Conservation (phyloP, 2,329 filamentous ascomycete species). For the Chaetomiaceae sp. region DNA sequence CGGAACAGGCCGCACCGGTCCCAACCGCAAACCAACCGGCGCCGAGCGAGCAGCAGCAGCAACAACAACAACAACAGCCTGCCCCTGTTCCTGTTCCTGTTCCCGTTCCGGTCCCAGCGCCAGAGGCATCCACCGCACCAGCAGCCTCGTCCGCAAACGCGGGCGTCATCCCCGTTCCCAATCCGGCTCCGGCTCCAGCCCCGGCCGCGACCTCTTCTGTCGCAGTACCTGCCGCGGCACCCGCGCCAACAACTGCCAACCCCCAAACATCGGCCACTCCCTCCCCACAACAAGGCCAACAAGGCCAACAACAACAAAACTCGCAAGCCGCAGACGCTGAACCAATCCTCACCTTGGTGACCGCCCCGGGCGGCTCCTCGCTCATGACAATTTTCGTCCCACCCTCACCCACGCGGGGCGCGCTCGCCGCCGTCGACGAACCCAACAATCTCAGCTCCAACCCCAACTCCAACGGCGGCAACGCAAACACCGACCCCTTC, state of each 20-base stretch:
- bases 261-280: too few relatives aligned
- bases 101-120: constrained; percentile 7
- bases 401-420: constrained; percentile 14
- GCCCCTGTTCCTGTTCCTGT: not conserved
- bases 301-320: not conserved
- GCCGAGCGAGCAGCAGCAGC: not conserved
- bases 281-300: not conserved
- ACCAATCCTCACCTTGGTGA: constrained; percentile 1
- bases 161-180: not conserved
- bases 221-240: too few relatives aligned
- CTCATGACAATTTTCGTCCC: constrained; percentile 23
- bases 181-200: not conserved
- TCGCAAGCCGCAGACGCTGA: not conserved
- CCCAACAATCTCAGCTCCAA: not conserved
- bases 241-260: not conserved
- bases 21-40: not conserved
- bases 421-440: constrained; percentile 12
- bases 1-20: not conserved
- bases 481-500: not conserved
- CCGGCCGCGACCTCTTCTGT: not conserved
- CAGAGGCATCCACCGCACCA: constrained; percentile 7
- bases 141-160: not conserved
- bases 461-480: not conserved
- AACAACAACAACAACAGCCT: constrained; percentile 2
- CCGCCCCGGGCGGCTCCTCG: constrained; percentile 2